Conservation (phyloP, 2,329 filamentous ascomycete genomes). For the Penicillium sp. region DNA sequence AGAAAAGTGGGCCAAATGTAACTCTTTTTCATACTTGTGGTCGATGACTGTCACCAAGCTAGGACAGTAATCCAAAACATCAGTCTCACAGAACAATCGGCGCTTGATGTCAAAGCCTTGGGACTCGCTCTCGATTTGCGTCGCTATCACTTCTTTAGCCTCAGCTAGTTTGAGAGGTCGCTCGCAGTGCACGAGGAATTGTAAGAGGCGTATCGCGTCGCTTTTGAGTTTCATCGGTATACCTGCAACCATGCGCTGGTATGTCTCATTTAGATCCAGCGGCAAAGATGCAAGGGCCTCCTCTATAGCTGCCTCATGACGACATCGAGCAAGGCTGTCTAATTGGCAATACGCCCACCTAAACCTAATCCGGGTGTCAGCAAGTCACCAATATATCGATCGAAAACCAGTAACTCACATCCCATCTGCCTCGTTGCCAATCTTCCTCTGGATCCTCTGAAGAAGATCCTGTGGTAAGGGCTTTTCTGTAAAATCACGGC, state of each 20-base stretch:
- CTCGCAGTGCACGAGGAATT: slow-evolving; percentile 10
- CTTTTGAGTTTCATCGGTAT: slow-evolving; percentile 1
- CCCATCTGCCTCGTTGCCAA: slow-evolving; percentile 3
- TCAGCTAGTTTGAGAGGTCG: slow-evolving; percentile 5
- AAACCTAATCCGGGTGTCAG: slow-evolving; percentile 10
- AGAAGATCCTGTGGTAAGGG: slow-evolving; percentile 10
- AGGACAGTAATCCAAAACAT: slow-evolving; percentile 10
- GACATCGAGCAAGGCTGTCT: slow-evolving; percentile 5
- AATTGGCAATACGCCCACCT: slow-evolving; percentile 8
- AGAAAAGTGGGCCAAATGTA: slow-evolving; percentile 13
- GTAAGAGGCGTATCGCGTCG: slow-evolving; percentile 10
- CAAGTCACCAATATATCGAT: background rate
- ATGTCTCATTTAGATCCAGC: slow-evolving; percentile 1
- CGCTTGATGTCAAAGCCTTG: slow-evolving; percentile 6
- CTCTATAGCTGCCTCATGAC: slow-evolving; percentile 7
- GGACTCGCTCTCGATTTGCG: background rate
- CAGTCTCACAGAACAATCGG: slow-evolving; percentile 10
- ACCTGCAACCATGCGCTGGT: slow-evolving; percentile 2
- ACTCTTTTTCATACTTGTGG: slow-evolving; percentile 8
- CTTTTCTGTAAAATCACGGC: slow-evolving; percentile 11
- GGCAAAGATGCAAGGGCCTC: slow-evolving; percentile 2
- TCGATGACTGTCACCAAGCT: slow-evolving; percentile 7
- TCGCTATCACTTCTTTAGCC: slow-evolving; percentile 15
- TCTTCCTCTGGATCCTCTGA: slow-evolving; percentile 13
- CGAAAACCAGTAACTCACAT: slow-evolving; percentile 2